Evolutionary conservation across 495 filamentous ascomycete genomes (phyloP), one percentile per base, ranked within the genome.

Genomic region (Neurospora discreta): DNA sequence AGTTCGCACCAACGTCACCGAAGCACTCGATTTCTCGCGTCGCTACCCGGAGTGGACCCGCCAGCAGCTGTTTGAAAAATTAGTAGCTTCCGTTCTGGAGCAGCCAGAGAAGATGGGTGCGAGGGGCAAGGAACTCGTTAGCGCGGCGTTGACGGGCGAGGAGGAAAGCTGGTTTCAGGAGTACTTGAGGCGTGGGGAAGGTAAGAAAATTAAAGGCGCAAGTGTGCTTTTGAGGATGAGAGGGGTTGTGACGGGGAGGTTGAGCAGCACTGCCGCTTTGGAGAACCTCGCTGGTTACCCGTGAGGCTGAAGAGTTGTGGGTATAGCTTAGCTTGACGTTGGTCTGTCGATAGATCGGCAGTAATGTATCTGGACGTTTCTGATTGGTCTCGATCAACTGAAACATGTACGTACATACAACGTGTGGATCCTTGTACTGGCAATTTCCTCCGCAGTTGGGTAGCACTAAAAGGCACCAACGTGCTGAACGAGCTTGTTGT

Each of bases 111-210:
- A 44, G 0, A 68, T 67, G 10, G 86, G 86, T 44, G 80, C 83
- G 67, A 85, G 86, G 39, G 90, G 87, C 6, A 86, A 88, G 77
- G 91, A 94, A 75, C 80, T 95, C 13, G 87, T 92, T 39, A 89
- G 88, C 73, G 80, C 93, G 73, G 90, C 92, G 5, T 86, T 94
- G 38, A 87, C 85, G 70, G 81, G 83, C 8, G 83, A 87, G 42
- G 92, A 95, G 80, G 91, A 93, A 77, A 74, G 78, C 46, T 94
- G 92, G 92, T 88, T 94, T 70, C 87, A 88, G 70, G 86, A 89
- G 18, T 87, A 84, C 70, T 76, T 95, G 42, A 80, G 86, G 9
- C 81, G 83, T 38, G 90, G 90, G 18, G 88, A 86, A 65, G 90
- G 89, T 10, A 87, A 83, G 72, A 82, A 82, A n/a, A 77, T 89